Evolutionary conservation across 2,329 filamentous ascomycete genomes (phyloP).

Genomic region (Fusarium napiforme): DNA sequence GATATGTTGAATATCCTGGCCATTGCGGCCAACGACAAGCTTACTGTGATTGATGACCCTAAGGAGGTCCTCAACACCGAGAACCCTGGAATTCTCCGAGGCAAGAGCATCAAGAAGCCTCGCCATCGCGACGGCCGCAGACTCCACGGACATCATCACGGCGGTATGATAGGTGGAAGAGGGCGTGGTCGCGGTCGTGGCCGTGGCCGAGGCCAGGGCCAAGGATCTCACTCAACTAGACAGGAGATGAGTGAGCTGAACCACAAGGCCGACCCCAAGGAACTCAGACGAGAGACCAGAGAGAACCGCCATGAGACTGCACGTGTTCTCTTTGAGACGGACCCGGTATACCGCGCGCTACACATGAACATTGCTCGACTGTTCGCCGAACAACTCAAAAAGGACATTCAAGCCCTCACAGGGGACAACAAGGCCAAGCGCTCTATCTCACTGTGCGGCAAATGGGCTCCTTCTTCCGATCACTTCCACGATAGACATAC

Average conservation of each 20-base stretch:
- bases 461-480: slow-evolving; percentile 68
- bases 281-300: slow-evolving; percentile 47
- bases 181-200: background rate
- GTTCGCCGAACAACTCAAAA: slow-evolving; percentile 65
- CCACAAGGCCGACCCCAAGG: slow-evolving; percentile 12
- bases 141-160: background rate
- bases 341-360: slow-evolving; percentile 61
- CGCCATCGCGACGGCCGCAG: slow-evolving; percentile 5
- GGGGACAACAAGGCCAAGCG: slow-evolving; percentile 53
- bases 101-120: slow-evolving; percentile 31
- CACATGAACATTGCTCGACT: slow-evolving; percentile 65
- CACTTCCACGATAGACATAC: slow-evolving; percentile 69
- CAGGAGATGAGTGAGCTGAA: slow-evolving; percentile 1
- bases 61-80: slow-evolving; percentile 54
- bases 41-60: slow-evolving; percentile 56
- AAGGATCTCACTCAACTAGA: background rate
- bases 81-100: slow-evolving; percentile 38
- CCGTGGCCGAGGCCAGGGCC: background rate
- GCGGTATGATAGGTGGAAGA: background rate
- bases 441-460: slow-evolving; percentile 65
- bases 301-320: slow-evolving; percentile 55
- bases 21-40: slow-evolving; percentile 60
- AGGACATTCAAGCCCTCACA: slow-evolving; percentile 57
- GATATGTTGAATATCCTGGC: slow-evolving; percentile 68
- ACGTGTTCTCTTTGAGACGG: slow-evolving; percentile 53